Evolutionary conservation across 495 filamentous ascomycete genomes (phyloP).

Genomic region (Annulohypoxylon nitens): DNA sequence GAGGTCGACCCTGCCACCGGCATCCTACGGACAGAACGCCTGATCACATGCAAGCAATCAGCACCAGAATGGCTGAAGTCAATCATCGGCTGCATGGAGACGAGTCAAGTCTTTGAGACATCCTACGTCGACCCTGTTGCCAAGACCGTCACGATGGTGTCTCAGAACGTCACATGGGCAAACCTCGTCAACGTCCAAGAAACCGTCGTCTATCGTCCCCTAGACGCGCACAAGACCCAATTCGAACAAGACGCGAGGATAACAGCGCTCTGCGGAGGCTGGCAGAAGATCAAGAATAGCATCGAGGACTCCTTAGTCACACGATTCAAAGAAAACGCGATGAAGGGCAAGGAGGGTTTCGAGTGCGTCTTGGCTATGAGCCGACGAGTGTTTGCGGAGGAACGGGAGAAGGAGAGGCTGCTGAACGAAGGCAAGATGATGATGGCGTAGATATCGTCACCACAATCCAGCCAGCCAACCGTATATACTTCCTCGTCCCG

Average conservation of each 20-base stretch:
- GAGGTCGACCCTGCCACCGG: slow-evolving; percentile 83
- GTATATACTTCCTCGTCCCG: background rate
- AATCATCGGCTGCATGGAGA: slow-evolving; percentile 76
- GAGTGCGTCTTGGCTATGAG: slow-evolving; percentile 95
- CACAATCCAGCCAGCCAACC: background rate
- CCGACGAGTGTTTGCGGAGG: slow-evolving; percentile 89
- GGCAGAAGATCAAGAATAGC: slow-evolving; percentile 93
- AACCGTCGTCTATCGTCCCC: slow-evolving; percentile 84
- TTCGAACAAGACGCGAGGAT: slow-evolving; percentile 92
- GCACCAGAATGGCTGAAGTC: slow-evolving; percentile 87
- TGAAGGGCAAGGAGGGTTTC: slow-evolving; percentile 89
- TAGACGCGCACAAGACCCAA: slow-evolving; percentile 73
- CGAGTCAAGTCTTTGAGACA: slow-evolving; percentile 91
- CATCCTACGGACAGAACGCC: slow-evolving; percentile 93
- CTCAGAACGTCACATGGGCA: slow-evolving; percentile 88
- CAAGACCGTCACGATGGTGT: slow-evolving; percentile 94
- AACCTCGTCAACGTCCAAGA: slow-evolving; percentile 91
- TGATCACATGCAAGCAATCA: slow-evolving; percentile 93
- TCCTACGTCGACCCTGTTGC: slow-evolving; percentile 87
- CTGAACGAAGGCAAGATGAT: slow-evolving; percentile 45
- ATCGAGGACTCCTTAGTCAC: slow-evolving; percentile 93
- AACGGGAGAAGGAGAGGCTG: slow-evolving; percentile 72
- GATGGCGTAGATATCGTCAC: slow-evolving; percentile 31
- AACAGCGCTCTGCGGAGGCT: slow-evolving; percentile 93
- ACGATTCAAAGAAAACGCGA: slow-evolving; percentile 90